A percentile compares a stretch with the other conserved stretches of the same genome.
Evolutionary conservation across 805 yeast genomes (phyloP).

Genomic region (Cyberlindnera samutprakarnensis): DNA sequence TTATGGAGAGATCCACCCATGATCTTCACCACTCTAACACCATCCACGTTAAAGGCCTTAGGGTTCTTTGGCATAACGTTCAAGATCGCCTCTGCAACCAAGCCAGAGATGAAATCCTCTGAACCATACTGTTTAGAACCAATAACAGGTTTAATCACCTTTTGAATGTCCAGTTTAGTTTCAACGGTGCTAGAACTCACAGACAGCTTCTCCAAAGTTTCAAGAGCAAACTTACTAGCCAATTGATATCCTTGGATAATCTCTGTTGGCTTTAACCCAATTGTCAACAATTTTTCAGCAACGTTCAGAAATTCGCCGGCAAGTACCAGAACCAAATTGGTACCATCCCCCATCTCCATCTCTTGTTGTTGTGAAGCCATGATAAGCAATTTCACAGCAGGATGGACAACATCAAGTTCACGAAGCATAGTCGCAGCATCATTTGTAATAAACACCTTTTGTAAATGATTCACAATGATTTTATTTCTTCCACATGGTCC

Average conservation of each 20-base stretch:
- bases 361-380: conserved; percentile 98
- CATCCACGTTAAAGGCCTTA: conserved; percentile 75
- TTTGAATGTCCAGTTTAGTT: conserved; percentile 48
- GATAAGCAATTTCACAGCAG: conserved; percentile 91
- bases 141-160: conserved; percentile 79
- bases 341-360: conserved; percentile 93
- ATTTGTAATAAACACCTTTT: conserved; percentile 82
- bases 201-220: conserved; percentile 58
- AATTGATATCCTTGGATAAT: conserved; percentile 86
- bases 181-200: conserved; percentile 53
- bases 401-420: conserved; percentile 92
- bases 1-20: conserved; percentile 80
- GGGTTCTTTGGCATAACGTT: conserved; percentile 67
- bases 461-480: conserved; percentile 83
- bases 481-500: conserved; percentile 98
- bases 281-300: conserved; percentile 74
- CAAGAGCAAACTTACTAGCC: conserved; percentile 71
- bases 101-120: conserved; percentile 67
- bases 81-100: conserved; percentile 81
- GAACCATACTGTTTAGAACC: conserved; percentile 90
- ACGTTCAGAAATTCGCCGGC: conserved; percentile 89
- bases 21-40: conserved; percentile 90
- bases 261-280: conserved; percentile 89
- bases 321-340: conserved; percentile 82
- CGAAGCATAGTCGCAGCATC: conserved; percentile 98